These are phyloP conservation scores for Moesziomyces sp. DNA, from an alignment of 1,284 basidiomycete species.

Conservation along the genomic window DNA sequence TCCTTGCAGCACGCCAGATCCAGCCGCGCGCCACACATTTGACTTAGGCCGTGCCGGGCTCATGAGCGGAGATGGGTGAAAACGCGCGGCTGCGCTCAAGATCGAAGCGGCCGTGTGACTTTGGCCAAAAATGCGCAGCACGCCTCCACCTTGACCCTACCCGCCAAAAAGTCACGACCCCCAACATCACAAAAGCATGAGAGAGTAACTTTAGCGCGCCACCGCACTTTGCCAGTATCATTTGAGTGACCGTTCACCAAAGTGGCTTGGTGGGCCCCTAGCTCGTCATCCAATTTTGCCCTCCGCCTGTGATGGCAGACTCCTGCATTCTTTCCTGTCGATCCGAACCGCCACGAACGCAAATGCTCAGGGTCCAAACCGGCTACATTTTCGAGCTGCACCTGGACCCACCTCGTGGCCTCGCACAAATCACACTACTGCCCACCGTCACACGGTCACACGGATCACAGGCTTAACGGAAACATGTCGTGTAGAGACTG, in stretches of 20 bases:
- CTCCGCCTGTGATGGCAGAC: no score
- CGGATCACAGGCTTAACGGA: neutral
- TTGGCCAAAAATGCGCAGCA: neutral
- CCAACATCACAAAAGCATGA: neutral
- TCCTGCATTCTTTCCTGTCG: no score
- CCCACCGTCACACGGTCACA: neutral
- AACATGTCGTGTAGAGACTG: neutral
- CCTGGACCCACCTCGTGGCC: no score
- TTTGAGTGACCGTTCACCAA: neutral
- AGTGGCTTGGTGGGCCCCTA: no score
- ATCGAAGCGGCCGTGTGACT: neutral
- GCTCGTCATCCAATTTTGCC: no score
- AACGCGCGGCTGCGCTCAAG: neutral
- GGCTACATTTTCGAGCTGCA: no score
- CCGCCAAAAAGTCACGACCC: neutral
- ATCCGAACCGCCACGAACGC: no score
- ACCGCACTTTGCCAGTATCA: neutral
- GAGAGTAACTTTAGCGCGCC: no score
- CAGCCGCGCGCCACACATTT: neutral
- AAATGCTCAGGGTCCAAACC: no score
- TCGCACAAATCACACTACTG: no score
- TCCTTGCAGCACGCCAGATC: constrained; percentile 8
- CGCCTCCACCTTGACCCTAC: neutral
- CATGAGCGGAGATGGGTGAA: neutral
- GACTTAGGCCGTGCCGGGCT: no score